A percentile compares a stretch with the other conserved stretches of the same genome.
Conservation (phyloP, 306 rosid genomes). For the Luffa aegyptiaca region DNA sequence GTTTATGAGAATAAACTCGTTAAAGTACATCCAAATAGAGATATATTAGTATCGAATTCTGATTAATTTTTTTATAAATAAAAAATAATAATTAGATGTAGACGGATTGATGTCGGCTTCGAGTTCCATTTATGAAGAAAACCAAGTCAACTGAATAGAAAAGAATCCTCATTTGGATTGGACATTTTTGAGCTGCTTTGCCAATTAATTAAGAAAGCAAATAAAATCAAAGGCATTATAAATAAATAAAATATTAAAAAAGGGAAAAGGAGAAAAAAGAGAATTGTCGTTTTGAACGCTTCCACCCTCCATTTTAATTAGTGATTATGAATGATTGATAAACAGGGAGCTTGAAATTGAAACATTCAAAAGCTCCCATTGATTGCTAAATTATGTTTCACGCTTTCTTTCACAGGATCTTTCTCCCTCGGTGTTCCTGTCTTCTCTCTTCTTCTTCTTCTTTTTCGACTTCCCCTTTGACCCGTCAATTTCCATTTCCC, state of each 20-base stretch:
- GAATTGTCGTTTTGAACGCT: not conserved
- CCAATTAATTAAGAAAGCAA: not conserved
- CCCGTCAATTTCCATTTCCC: slow-evolving; percentile 12
- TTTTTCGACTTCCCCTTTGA: slow-evolving; percentile 20
- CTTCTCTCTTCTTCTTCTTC: slow-evolving; percentile 2
- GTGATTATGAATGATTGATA: not conserved
- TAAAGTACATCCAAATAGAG: too few relatives aligned
- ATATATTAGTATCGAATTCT: too few relatives aligned
- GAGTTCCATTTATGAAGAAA: not conserved
- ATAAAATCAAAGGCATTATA: not conserved
- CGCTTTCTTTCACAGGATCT: not conserved
- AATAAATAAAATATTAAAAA: too few relatives aligned
- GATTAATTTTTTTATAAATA: too few relatives aligned
- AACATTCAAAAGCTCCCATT: not conserved
- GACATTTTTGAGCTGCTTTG: not conserved
- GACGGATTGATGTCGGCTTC: not conserved
- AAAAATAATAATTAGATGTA: too few relatives aligned
- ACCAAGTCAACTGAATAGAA: not conserved
- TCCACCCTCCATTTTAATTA: not conserved
- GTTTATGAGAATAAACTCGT: too few relatives aligned
- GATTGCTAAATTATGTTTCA: not conserved
- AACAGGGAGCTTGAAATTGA: not conserved
- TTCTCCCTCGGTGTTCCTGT: too few relatives aligned
- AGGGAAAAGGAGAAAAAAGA: not conserved
- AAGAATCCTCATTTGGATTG: not conserved